Evolutionary conservation across 139 green algal genomes (phyloP).

Genomic region (Yamagishiella unicocca): DNA sequence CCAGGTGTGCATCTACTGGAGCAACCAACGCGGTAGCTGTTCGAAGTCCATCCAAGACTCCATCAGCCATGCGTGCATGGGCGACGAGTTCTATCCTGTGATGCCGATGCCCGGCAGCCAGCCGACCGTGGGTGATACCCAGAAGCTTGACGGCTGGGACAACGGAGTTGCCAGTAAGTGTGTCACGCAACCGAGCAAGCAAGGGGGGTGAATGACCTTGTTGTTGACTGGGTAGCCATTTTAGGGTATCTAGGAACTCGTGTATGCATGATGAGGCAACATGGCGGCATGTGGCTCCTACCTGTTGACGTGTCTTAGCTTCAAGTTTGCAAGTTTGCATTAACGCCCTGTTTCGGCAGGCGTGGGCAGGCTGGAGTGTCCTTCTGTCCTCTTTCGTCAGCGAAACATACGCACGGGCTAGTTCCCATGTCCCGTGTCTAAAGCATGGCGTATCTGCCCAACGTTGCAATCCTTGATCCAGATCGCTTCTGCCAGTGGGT

Average conservation of each 20-base stretch:
- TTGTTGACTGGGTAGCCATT: neutral
- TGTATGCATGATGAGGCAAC: neutral
- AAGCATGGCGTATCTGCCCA: no score
- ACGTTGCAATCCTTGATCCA: no score
- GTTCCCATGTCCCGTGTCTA: no score
- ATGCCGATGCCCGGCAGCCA: neutral
- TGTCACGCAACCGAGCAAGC: neutral
- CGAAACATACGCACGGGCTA: no score
- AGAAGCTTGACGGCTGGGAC: neutral
- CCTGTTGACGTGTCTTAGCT: neutral
- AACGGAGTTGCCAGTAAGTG: neutral
- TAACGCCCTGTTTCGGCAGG: neutral
- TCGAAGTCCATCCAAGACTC: neutral
- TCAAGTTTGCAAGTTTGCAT: neutral
- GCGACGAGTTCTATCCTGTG: neutral
- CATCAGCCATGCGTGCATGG: constrained; percentile 3
- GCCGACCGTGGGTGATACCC: neutral
- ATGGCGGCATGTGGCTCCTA: neutral
- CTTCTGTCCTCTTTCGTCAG: neutral
- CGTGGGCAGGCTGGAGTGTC: neutral
- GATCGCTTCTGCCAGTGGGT: constrained; percentile 12
- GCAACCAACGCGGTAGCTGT: neutral
- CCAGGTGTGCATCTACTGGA: constrained; percentile 1
- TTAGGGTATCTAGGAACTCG: neutral
- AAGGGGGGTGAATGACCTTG: neutral